These are phyloP conservation scores for Aleurites moluccanus DNA, from an alignment of 441 rosid genomes.

Conservation along the genomic window DNA sequence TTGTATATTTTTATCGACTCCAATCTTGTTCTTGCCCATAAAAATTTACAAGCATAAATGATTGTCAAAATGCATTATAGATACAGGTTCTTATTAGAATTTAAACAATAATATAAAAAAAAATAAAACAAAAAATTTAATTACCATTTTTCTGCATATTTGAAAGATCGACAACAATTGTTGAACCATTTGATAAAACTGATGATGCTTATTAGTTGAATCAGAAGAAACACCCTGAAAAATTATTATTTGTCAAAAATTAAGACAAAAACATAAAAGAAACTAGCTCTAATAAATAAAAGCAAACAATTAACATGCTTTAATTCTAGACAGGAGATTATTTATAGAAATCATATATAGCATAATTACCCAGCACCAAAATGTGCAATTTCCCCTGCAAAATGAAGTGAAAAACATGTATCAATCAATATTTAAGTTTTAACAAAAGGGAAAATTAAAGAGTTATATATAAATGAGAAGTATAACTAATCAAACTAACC, in stretches of 20 bases:
- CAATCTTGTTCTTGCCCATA: too few species aligned
- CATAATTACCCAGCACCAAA: slow-evolving; percentile 87
- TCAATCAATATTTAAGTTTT: not conserved
- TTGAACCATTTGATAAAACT: slow-evolving; percentile 90
- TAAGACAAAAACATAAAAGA: not conserved
- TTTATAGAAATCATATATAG: not conserved
- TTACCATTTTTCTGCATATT: slow-evolving; percentile 73
- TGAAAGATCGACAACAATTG: slow-evolving; percentile 66
- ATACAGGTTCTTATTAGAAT: too few species aligned
- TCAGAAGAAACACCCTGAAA: slow-evolving; percentile 88
- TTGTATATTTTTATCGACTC: too few species aligned
- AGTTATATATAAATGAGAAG: slow-evolving; percentile 9
- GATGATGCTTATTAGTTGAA: slow-evolving; percentile 89
- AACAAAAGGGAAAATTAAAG: slow-evolving; percentile 1
- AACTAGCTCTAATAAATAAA: slow-evolving; percentile 10
- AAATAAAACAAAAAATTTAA: too few species aligned
- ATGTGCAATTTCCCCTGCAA: slow-evolving; percentile 92
- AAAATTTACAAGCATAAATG: too few species aligned
- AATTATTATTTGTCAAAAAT: not conserved
- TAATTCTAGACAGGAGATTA: too few species aligned
- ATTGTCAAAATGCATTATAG: too few species aligned
- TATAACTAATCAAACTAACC: slow-evolving; percentile 41
- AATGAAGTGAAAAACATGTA: slow-evolving; percentile 16
- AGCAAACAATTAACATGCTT: too few species aligned
- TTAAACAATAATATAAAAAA: too few species aligned